A percentile compares a stretch with the other conserved stretches of the same genome.
Conservation (phyloP, 2,329 filamentous ascomycete genomes). For the Talaromyces amestolkiae region DNA sequence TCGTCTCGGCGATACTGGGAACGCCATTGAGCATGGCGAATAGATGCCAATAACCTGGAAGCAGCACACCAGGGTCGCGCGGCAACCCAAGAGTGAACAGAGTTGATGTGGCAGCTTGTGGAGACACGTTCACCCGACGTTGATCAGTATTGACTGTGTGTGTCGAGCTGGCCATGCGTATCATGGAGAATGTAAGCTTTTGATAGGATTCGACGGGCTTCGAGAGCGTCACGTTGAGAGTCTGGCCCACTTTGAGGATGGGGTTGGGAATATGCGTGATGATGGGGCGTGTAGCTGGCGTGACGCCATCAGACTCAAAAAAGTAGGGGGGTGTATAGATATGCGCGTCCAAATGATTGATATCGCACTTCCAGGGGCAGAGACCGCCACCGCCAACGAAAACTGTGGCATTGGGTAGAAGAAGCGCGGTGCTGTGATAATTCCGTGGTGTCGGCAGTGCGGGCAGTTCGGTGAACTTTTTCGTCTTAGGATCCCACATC, state of each 20-base stretch:
- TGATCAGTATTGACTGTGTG: conserved; percentile 59
- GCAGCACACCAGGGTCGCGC: conserved; percentile 47
- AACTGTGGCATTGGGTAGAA: conserved; percentile 52
- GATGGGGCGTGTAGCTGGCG: conserved; percentile 41
- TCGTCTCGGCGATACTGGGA: conserved; percentile 48
- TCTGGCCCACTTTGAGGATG: conserved; percentile 32
- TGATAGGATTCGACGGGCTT: conserved; percentile 25
- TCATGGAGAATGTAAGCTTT: conserved; percentile 37
- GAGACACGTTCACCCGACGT: conserved; percentile 49
- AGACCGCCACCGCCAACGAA: conserved; percentile 53
- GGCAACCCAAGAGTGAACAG: conserved; percentile 46
- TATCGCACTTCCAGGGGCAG: conserved; percentile 44
- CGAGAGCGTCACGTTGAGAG: conserved; percentile 33
- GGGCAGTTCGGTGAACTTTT: conserved; percentile 40
- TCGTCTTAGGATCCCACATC: conserved; percentile 45
- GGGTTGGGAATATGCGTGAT: conserved; percentile 38
- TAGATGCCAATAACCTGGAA: conserved; percentile 55
- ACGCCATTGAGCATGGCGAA: conserved; percentile 51
- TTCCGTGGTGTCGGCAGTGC: conserved; percentile 44
- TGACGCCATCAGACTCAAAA: conserved; percentile 44
- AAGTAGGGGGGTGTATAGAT: conserved; percentile 57
- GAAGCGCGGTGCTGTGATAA: conserved; percentile 50
- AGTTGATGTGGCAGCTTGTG: conserved; percentile 25
- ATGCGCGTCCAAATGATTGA: conserved; percentile 54
- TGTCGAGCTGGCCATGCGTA: conserved; percentile 51